These are phyloP conservation scores for Beauveria sp. DNA, from an alignment of 2,329 filamentous ascomycete species.

Conservation along the genomic window DNA sequence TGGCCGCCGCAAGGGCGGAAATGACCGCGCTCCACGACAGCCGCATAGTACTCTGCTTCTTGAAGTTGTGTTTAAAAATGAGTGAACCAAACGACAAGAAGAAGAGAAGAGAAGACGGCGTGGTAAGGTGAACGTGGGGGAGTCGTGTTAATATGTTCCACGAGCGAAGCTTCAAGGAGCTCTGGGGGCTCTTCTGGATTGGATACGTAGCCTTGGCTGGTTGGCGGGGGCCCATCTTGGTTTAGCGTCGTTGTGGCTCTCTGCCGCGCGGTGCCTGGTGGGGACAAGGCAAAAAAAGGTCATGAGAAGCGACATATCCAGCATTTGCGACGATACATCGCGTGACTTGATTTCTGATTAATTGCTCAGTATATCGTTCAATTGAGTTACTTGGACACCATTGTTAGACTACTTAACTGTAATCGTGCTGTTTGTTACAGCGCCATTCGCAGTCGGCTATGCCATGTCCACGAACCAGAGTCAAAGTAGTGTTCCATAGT, in stretches of 20 bases:
- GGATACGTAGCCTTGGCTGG: constrained; percentile 12
- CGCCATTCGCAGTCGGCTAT: too few relatives aligned
- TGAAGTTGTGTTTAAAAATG: not conserved
- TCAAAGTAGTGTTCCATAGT: too few relatives aligned
- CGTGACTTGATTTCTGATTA: not conserved
- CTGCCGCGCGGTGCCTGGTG: not conserved
- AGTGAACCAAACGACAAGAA: not conserved
- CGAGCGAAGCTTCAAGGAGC: constrained; percentile 11
- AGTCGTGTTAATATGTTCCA: constrained; percentile 7
- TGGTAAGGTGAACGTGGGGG: not conserved
- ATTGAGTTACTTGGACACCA: not conserved
- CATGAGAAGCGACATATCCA: not conserved
- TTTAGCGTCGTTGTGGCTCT: not conserved
- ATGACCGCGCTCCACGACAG: constrained; percentile 64
- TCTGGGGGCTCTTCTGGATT: constrained; percentile 6
- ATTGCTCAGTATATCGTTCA: not conserved
- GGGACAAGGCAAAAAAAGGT: not conserved
- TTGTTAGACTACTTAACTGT: not conserved
- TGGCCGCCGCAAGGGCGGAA: constrained; percentile 57
- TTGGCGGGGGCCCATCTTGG: not conserved
- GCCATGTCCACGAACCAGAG: too few relatives aligned
- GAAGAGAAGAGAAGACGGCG: not conserved
- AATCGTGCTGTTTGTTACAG: too few relatives aligned
- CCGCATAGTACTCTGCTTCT: constrained; percentile 49
- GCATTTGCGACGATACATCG: not conserved